Conservation (phyloP, 2,329 filamentous ascomycete species). For the Trichoderma cornu-damae region DNA sequence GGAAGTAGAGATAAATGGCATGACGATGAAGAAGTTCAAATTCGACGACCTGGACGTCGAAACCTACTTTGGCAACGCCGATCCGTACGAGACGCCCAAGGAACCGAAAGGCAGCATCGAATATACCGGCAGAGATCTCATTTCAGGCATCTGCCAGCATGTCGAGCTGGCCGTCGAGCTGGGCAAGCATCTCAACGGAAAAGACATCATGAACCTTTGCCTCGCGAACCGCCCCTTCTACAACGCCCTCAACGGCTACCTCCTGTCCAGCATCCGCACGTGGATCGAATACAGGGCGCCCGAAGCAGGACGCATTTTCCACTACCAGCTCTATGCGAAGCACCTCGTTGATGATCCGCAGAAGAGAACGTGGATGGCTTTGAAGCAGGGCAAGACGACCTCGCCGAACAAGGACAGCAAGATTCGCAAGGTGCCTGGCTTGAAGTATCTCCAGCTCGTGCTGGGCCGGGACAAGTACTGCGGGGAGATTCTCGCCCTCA, state of each 20-base stretch:
- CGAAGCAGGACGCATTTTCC: slow-evolving; percentile 53
- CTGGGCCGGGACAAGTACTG: slow-evolving; percentile 51
- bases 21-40: slow-evolving; percentile 26
- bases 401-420: slow-evolving; percentile 23
- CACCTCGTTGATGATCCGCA: slow-evolving; percentile 58
- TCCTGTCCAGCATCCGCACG: slow-evolving; percentile 53
- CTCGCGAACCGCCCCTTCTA: slow-evolving; percentile 60
- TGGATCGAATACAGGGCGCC: slow-evolving; percentile 52
- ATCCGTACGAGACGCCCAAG: slow-evolving; percentile 27
- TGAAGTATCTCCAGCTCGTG: slow-evolving; percentile 66
- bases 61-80: slow-evolving; percentile 28
- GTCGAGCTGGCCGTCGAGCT: slow-evolving; percentile 52
- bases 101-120: slow-evolving; percentile 21
- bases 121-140: slow-evolving; percentile 36
- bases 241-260: slow-evolving; percentile 52
- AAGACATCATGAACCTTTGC: slow-evolving; percentile 60
- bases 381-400: slow-evolving; percentile 18
- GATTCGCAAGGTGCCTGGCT: slow-evolving; percentile 52
- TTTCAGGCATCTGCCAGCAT: slow-evolving; percentile 40
- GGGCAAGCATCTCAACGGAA: slow-evolving; percentile 47
- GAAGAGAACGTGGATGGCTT: slow-evolving; percentile 36
- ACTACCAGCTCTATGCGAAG: slow-evolving; percentile 53
- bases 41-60: slow-evolving; percentile 28
- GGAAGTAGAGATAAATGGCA: slow-evolving; percentile 18
- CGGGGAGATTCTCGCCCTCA: slow-evolving; percentile 56